A percentile compares a stretch with the other conserved stretches of the same genome.
These are phyloP conservation scores for Agrocybe chaxingu DNA, from an alignment of 768 basidiomycete species.

Conservation along the genomic window DNA sequence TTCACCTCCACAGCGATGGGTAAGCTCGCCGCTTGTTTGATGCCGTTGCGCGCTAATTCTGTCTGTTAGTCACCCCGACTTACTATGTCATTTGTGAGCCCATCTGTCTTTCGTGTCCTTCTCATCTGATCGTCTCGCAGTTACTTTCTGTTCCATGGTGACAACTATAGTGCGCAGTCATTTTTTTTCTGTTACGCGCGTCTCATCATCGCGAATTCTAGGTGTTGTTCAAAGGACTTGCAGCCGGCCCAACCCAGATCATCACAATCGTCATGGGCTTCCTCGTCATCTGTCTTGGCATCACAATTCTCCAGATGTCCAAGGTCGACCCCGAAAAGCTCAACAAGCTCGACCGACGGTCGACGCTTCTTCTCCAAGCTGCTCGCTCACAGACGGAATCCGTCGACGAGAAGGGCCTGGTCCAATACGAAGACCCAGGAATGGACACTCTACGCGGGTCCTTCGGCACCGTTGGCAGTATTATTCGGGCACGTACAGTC, in stretches of 20 bases:
- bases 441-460: slow-evolving; percentile 90
- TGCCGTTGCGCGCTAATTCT: slow-evolving; percentile 10
- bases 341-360: slow-evolving; percentile 78
- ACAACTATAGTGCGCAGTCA: slow-evolving; percentile 65
- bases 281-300: slow-evolving; percentile 86
- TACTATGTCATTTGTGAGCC: slow-evolving; percentile 80
- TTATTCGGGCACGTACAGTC: slow-evolving; percentile 69
- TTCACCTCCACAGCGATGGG: slow-evolving; percentile 55
- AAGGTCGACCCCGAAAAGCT: slow-evolving; percentile 86
- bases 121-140: slow-evolving; percentile 30
- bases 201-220: slow-evolving; percentile 18
- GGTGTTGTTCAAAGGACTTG: slow-evolving; percentile 89
- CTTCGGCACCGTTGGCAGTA: slow-evolving; percentile 88
- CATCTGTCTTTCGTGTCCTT: slow-evolving; percentile 2
- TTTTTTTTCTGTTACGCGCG: background rate
- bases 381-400: slow-evolving; percentile 67
- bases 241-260: slow-evolving; percentile 72
- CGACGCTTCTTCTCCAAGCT: slow-evolving; percentile 90
- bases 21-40: slow-evolving; percentile 22
- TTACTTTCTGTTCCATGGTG: slow-evolving; percentile 82
- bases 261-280: slow-evolving; percentile 92
- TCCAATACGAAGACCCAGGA: slow-evolving; percentile 83
- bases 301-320: slow-evolving; percentile 93
- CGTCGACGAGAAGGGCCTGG: slow-evolving; percentile 62
- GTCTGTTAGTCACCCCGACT: slow-evolving; percentile 69